A percentile compares a stretch with the other conserved stretches of the same genome.
phyloP scores from a whole-genome alignment of 257 asterid species.

The Solanum arcanum region DNA sequence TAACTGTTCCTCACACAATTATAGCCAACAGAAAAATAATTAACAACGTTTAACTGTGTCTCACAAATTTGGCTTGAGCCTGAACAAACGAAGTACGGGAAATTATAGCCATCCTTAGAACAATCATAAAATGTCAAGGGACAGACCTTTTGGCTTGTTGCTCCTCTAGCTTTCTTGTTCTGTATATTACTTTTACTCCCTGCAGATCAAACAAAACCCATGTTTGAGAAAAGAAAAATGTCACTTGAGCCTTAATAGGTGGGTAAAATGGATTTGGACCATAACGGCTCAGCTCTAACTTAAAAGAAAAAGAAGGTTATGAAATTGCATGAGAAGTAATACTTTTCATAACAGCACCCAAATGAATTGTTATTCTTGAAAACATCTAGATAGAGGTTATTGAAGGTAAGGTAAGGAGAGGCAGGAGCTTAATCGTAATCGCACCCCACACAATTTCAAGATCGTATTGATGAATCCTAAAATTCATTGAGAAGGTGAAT shows the following conservation, averaged over 20 bases:
- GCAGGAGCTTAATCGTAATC: neutral
- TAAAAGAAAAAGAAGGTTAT: neutral
- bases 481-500: neutral
- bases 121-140: neutral
- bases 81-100: neutral
- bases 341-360: neutral
- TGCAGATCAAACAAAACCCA: conserved; percentile 17
- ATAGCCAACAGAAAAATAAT: neutral
- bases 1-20: neutral
- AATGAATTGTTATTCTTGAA: neutral
- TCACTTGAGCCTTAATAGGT: neutral
- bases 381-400: neutral
- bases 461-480: neutral
- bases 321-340: neutral
- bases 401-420: neutral
- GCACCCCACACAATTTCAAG: neutral
- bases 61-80: neutral
- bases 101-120: conserved; percentile 1
- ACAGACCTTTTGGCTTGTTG: conserved; percentile 82
- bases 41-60: neutral
- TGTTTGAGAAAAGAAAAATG: neutral
- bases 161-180: conserved; percentile 93
- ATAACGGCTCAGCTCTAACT: neutral
- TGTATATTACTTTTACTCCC: conserved; percentile 88
- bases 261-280: neutral